Percentiles rank a stretch among this genome's conserved stretches.
Evolutionary conservation across 2,329 filamentous ascomycete species (phyloP).

Genomic region (Phoma sp.): DNA sequence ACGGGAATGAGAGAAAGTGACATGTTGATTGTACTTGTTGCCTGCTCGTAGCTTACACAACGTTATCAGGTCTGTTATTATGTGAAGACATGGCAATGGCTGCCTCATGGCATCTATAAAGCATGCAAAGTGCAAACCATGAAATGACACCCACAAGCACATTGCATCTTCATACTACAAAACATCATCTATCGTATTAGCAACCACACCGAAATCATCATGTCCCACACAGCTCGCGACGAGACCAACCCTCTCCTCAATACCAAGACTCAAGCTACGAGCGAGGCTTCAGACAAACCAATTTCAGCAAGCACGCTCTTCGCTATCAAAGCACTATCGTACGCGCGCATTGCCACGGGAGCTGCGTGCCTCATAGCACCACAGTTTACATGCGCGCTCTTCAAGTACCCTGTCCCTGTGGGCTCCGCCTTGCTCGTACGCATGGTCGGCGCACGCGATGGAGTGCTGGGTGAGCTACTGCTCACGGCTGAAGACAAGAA

Average conservation of each 20-base stretch:
- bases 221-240: not conserved
- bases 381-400: constrained; percentile 26
- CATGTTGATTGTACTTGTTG: not conserved
- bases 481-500: constrained; percentile 31
- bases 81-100: not conserved
- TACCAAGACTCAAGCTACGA: constrained; percentile 7
- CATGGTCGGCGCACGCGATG: constrained; percentile 34
- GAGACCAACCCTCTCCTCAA: constrained; percentile 24
- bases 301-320: constrained; percentile 18
- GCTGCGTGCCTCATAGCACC: constrained; percentile 31
- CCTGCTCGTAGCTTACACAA: not conserved
- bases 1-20: not conserved
- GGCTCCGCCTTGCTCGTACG: constrained; percentile 23
- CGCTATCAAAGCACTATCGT: constrained; percentile 30
- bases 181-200: not conserved
- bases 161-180: not conserved
- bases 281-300: constrained; percentile 10
- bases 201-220: not conserved
- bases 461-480: constrained; percentile 34
- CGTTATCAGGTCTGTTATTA: not conserved
- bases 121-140: not conserved
- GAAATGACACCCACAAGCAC: not conserved
- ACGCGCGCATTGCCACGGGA: constrained; percentile 30
- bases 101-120: not conserved
- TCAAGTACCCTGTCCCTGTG: constrained; percentile 25